These are phyloP conservation scores for Sporobolomyces phaffii DNA, from an alignment of 768 basidiomycete species.

Conservation along the genomic window DNA sequence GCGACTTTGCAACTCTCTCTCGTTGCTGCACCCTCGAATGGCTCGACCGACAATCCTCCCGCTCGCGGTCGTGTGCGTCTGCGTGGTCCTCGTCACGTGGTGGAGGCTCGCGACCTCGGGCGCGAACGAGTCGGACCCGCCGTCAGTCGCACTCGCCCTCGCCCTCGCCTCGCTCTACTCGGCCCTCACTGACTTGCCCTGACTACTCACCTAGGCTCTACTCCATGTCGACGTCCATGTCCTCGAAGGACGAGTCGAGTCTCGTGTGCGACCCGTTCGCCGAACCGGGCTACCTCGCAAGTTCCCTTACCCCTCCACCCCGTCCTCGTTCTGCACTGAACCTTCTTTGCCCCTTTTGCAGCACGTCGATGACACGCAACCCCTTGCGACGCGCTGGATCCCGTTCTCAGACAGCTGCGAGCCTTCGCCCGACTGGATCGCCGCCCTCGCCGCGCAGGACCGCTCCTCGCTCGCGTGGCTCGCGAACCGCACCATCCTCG, in stretches of 20 bases:
- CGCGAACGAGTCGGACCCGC: too few relatives aligned
- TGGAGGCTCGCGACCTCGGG: not conserved
- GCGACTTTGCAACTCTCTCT: not conserved
- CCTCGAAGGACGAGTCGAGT: not conserved
- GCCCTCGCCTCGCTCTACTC: not conserved
- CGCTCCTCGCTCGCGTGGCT: conserved; percentile 23
- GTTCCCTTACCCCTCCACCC: not conserved
- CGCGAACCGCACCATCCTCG: conserved; percentile 38
- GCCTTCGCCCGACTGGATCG: conserved; percentile 38
- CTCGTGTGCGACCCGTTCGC: conserved; percentile 35
- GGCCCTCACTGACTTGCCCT: not conserved
- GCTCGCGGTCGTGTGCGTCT: not conserved
- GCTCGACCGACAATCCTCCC: conserved; percentile 3
- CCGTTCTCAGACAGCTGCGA: conserved; percentile 35
- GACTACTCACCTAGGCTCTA: not conserved
- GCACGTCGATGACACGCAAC: conserved; percentile 23
- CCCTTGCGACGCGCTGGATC: conserved; percentile 31
- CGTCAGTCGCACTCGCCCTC: not conserved
- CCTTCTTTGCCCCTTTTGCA: not conserved
- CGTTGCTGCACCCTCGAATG: conserved; percentile 4
- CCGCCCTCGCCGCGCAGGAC: conserved; percentile 19
- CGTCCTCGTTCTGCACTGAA: not conserved
- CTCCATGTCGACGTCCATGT: too few relatives aligned
- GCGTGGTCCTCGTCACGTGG: conserved; percentile 12
- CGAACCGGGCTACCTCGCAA: conserved; percentile 37